Percentiles rank a stretch among this genome's conserved stretches.
Evolutionary conservation across 192 early-diverging fungal genomes (phyloP).

Genomic region (Coemansia sp.): DNA sequence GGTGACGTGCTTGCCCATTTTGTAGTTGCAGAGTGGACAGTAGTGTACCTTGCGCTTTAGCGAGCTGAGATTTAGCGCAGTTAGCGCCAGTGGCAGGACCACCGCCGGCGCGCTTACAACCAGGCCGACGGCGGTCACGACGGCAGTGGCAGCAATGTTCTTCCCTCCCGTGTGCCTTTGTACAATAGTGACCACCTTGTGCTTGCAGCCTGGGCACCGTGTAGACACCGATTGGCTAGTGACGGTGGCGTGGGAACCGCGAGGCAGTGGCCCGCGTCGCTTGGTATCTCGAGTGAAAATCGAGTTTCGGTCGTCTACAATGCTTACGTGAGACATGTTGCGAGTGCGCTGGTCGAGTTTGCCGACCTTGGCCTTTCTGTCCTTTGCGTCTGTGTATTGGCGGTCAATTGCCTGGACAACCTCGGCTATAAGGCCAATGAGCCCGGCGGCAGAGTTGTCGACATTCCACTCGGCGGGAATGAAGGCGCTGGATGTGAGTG

Average conservation of each 20-base stretch:
- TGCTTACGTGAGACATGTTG: constrained; percentile 26
- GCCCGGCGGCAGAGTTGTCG: constrained; percentile 16
- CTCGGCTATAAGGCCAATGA: constrained; percentile 27
- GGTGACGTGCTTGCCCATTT: constrained; percentile 45
- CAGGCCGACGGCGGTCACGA: constrained; percentile 34
- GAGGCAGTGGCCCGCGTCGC: constrained; percentile 22
- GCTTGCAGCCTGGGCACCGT: constrained; percentile 30
- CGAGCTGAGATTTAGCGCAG: constrained; percentile 35
- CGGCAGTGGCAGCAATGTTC: constrained; percentile 42
- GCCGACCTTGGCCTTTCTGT: background rate
- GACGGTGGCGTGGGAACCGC: constrained; percentile 29
- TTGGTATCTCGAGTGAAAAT: constrained; percentile 24
- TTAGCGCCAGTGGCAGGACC: constrained; percentile 44
- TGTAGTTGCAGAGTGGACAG: constrained; percentile 47
- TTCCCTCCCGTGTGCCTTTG: constrained; percentile 39
- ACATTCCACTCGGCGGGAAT: constrained; percentile 35
- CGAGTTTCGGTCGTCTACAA: constrained; percentile 32
- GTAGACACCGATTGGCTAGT: constrained; percentile 26
- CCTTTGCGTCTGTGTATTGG: constrained; percentile 13
- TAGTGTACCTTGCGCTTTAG: constrained; percentile 48
- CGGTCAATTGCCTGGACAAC: constrained; percentile 35
- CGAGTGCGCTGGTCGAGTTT: constrained; percentile 2
- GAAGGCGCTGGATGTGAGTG: constrained; percentile 41
- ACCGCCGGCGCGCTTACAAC: constrained; percentile 35
- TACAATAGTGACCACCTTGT: constrained; percentile 34